These are phyloP conservation scores for Dactylonectria estremocensis DNA, from an alignment of 2,329 filamentous ascomycete genomes.

Conservation along the genomic window DNA sequence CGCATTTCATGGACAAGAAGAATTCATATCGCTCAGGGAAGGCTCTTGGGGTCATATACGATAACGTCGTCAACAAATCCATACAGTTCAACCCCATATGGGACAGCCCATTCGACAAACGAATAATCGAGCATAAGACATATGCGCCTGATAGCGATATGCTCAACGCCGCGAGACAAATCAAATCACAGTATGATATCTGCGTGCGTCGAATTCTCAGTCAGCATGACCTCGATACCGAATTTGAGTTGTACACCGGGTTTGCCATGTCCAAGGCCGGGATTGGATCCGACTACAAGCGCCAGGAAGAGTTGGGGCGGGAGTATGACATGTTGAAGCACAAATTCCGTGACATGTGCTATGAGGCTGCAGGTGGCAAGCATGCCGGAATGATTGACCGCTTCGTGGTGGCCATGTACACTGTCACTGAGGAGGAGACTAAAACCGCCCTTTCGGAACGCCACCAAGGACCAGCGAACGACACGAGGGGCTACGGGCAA, in stretches of 20 bases:
- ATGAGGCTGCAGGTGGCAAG: conserved; percentile 73
- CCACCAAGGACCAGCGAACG: conserved; percentile 47
- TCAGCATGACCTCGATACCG: conserved; percentile 85
- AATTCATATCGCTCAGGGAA: conserved; percentile 77
- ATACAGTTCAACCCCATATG: conserved; percentile 83
- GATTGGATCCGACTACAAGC: conserved; percentile 84
- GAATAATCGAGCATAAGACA: conserved; percentile 72
- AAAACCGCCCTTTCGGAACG: conserved; percentile 69
- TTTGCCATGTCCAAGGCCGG: conserved; percentile 85
- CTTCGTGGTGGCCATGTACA: conserved; percentile 91
- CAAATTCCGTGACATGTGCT: conserved; percentile 77
- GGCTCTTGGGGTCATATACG: conserved; percentile 86
- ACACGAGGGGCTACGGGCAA: conserved; percentile 50
- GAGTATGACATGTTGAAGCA: conserved; percentile 78
- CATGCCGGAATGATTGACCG: conserved; percentile 74
- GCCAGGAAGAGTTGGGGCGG: conserved; percentile 84
- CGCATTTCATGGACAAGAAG: conserved; percentile 88
- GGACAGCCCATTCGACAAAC: conserved; percentile 79
- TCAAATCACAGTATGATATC: conserved; percentile 86
- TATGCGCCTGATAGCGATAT: conserved; percentile 70
- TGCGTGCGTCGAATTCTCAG: conserved; percentile 85
- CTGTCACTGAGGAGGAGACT: conserved; percentile 81
- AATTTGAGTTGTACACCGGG: conserved; percentile 93
- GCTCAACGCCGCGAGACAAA: conserved; percentile 70
- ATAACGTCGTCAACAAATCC: conserved; percentile 71